Evolutionary conservation across 148 eudicot genomes (phyloP), one percentile per base, ranked within the genome.

Genomic region (Rhododendron vialii): DNA sequence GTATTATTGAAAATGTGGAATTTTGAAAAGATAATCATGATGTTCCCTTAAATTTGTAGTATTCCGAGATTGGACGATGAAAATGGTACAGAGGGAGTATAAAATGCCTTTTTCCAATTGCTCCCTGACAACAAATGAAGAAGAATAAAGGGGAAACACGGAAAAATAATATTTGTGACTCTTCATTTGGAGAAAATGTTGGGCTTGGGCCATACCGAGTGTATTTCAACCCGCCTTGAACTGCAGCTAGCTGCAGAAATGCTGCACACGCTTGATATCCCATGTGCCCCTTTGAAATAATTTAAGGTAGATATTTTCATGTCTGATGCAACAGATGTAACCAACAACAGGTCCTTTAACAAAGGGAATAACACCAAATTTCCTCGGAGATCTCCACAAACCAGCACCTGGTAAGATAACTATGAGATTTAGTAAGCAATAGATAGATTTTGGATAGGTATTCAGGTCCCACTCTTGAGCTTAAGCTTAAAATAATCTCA

Each of bases 211-310:
- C 93, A 77, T 91, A 97, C 99, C 93, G 99, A 94, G 88, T 86
- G 89, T 55, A 97, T 91, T 78, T 97, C 98, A 61, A 90, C 82
- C 88, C 90, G 86, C 80, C 83, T 89, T 86, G 90, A 84, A 90
- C 88, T 87, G 82, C 89, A 88, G 77, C 86, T 82, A 86, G 89
- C 85, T 61, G 93, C 84, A 35, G 95, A 90, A 85, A 97, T 89
- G 90, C 96, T 95, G 92, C 93, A 92, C 22, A 97, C 98, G 50
- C 93, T 88, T 82, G 99, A 97, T 92, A 97, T 96, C 84, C 99
- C 99, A 92, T 97, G 99, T 88, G 98, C 98, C 85, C 98, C 95
- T 93, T 93, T 97, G 88, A 97, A 97, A 94, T 93, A 90, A 88
- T 88, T 91, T 82, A 92, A 18, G 51, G 92, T 89, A 86, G 89